Base-by-base conservation (phyloP, 2,329 filamentous ascomycete species). In the Bipolaris zeicola region DNA sequence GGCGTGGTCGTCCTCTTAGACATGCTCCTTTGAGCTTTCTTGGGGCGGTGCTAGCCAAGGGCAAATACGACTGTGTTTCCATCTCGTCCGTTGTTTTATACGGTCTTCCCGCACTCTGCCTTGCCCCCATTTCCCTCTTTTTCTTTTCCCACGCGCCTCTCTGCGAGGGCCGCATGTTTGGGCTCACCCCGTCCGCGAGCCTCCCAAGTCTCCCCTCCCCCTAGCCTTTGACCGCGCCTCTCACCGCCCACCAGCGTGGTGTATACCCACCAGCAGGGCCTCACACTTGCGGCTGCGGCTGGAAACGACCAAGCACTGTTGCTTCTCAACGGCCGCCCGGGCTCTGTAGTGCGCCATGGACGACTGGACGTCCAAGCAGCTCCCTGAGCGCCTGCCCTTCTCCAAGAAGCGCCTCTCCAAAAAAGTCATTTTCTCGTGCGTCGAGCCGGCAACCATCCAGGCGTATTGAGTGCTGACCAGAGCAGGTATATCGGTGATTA, bases 401-500 rank as follows among this genome's bases (percentile, higher is more conserved):
- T 82, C 81, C 18, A 83, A 82, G 72, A 81, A 81, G 68, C 77
- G 77, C 33, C 74, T 84, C 43, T 76, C 77, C 45, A 78, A 80
- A 65, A 80, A 78, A 57, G 76, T 83, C 59, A 75, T 84, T 48
- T 78, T 84, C 64, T 84, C 82, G 81, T 84, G 67, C 67, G 80
- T 77, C 50, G 10, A 33, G 26, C 42, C 56, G 22, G 36, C 20
- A 18, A 13, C 31, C 16, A 5, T 42, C 41, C 16, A 47, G 10
- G 37, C 49, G 36, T 45, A 20, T 5, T 36, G 3, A 13, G 42
- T 42, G 55, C 72, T 74, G 50, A 73, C 64, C 53, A 34, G 16
- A 24, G 33, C 64, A 85, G 82, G 65, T 86, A 86, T 66, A 79
- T 85, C 58, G 73, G 81, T 61, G 84, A 86, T 77, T 86, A 86